Percentiles rank a stretch among this genome's conserved stretches.
Conservation (phyloP, 768 basidiomycete species). For the Tulasnella sp. region DNA sequence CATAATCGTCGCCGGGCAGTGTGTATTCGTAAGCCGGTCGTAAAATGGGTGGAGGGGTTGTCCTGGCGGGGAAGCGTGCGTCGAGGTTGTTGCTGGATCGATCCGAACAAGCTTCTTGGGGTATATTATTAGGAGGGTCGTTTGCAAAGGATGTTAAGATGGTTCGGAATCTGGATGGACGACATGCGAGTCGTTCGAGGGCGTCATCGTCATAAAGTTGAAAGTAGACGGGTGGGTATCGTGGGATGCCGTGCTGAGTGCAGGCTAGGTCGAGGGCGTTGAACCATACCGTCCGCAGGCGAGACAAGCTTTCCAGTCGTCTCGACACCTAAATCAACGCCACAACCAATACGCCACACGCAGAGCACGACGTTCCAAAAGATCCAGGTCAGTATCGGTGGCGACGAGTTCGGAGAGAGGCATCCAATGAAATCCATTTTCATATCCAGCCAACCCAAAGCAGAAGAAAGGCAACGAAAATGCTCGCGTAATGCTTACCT, state of each 20-base stretch:
- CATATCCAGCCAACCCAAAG: no score
- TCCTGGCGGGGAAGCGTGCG: background rate
- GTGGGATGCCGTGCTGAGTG: conserved; percentile 1
- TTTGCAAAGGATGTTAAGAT: background rate
- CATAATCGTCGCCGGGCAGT: background rate
- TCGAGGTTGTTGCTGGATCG: background rate
- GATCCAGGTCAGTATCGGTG: no score
- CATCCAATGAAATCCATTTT: no score
- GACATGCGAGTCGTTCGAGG: background rate
- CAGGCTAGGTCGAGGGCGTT: background rate
- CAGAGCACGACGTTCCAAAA: no score
- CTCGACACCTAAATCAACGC: background rate
- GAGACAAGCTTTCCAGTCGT: background rate
- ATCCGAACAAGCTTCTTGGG: background rate
- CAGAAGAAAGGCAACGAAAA: no score
- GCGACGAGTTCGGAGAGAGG: no score
- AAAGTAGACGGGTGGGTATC: background rate
- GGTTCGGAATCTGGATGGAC: background rate
- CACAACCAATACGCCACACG: background rate
- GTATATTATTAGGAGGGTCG: background rate
- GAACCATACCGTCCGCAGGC: background rate
- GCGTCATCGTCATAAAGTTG: background rate
- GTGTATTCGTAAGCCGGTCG: background rate
- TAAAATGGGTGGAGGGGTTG: background rate
- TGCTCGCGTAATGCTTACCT: no score